phyloP scores from a whole-genome alignment of 495 filamentous ascomycete genomes.

The Endocarpon pusillum region DNA sequence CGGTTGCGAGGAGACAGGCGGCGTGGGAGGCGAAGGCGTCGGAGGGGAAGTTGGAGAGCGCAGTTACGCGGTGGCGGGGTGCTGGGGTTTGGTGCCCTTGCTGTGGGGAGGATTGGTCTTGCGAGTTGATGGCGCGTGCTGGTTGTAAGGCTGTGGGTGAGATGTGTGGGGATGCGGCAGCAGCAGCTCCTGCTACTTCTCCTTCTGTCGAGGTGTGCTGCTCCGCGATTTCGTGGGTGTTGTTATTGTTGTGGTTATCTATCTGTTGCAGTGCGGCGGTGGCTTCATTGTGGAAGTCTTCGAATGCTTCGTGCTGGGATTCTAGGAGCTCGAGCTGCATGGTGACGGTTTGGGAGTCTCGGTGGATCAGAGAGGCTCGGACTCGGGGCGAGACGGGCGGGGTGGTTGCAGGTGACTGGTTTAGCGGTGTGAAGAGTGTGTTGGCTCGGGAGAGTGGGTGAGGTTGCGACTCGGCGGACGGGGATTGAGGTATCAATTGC shows the following conservation, averaged over 20 bases:
- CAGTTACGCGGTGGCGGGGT: slow-evolving; percentile 26
- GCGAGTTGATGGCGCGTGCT: neutral
- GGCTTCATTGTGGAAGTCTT: neutral
- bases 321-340: slow-evolving; percentile 30
- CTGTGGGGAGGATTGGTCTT: slow-evolving; percentile 6
- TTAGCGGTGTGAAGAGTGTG: slow-evolving; percentile 23
- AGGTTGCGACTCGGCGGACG: neutral
- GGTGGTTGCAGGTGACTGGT: slow-evolving; percentile 25
- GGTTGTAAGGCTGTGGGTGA: neutral
- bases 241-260: neutral
- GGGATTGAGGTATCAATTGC: neutral
- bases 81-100: slow-evolving; percentile 3
- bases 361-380: slow-evolving; percentile 28
- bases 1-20: slow-evolving; percentile 22
- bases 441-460: slow-evolving; percentile 19
- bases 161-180: neutral
- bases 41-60: slow-evolving; percentile 30
- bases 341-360: slow-evolving; percentile 30
- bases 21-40: slow-evolving; percentile 29
- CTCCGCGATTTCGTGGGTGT: neutral
- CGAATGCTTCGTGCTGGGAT: slow-evolving; percentile 14
- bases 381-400: slow-evolving; percentile 29
- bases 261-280: neutral
- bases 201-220: neutral
- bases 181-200: neutral